Evolutionary conservation across 164 flowering plant genomes (phyloP).

Genomic region (Malania oleifera): DNA sequence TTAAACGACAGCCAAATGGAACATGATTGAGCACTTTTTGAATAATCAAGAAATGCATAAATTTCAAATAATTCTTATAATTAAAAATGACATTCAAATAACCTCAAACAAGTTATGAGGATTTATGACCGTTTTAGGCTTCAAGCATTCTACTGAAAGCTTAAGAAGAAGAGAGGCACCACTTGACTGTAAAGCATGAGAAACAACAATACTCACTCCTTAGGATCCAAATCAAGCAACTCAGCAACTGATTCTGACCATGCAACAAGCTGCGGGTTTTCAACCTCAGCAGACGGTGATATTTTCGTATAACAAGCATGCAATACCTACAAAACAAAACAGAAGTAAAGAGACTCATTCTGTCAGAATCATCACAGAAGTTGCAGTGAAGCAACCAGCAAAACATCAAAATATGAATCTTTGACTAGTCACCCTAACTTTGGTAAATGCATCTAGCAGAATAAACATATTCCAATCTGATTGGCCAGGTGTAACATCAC

Average conservation of each 20-base stretch:
- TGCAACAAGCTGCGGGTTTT: conserved; percentile 85
- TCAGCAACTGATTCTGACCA: conserved; percentile 92
- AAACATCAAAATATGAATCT: too few species aligned
- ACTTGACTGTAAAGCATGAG: neutral
- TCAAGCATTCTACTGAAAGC: too few species aligned
- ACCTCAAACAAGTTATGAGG: neutral
- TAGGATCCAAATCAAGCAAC: conserved; percentile 81
- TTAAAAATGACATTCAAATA: neutral
- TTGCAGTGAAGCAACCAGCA: too few species aligned
- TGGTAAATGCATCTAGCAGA: too few species aligned
- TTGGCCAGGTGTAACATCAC: too few species aligned
- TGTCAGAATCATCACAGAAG: too few species aligned
- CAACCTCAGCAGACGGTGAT: conserved; percentile 80
- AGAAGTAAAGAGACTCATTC: neutral
- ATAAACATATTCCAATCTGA: too few species aligned
- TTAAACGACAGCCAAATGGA: neutral
- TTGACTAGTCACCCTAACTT: too few species aligned
- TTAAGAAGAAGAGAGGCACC: too few species aligned
- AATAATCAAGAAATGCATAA: too few species aligned
- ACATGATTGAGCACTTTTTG: too few species aligned
- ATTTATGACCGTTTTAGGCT: neutral
- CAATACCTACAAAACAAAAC: conserved; percentile 47
- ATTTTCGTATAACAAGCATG: conserved; percentile 92
- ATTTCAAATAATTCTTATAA: too few species aligned
- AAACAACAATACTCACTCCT: conserved; percentile 60